phyloP scores from a whole-genome alignment of 345 rosid genomes.

The Aquilaria sinensis region DNA sequence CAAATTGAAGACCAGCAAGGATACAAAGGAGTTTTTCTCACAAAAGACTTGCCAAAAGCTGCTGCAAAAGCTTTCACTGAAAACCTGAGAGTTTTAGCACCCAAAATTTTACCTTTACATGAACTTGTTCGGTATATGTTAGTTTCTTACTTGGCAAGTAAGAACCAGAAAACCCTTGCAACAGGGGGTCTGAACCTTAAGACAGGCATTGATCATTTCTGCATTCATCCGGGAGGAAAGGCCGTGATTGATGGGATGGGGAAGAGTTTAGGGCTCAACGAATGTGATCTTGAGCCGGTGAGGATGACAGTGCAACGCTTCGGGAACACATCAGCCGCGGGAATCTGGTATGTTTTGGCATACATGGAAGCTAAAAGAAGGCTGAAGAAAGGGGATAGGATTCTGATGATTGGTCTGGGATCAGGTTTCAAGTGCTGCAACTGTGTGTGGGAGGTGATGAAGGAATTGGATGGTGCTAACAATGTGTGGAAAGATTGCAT shows the following conservation, averaged over 20 bases:
- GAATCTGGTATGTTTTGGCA: slow-evolving; percentile 78
- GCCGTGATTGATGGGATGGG: slow-evolving; percentile 81
- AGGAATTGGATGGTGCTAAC: slow-evolving; percentile 23
- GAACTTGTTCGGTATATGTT: slow-evolving; percentile 36
- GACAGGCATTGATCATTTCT: slow-evolving; percentile 70
- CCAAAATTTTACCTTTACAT: slow-evolving; percentile 45
- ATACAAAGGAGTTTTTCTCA: slow-evolving; percentile 41
- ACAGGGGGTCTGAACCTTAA: slow-evolving; percentile 42
- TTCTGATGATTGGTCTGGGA: slow-evolving; percentile 56
- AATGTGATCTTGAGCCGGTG: slow-evolving; percentile 69
- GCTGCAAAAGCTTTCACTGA: slow-evolving; percentile 48
- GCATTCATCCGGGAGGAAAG: slow-evolving; percentile 84
- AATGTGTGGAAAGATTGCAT: slow-evolving; percentile 62
- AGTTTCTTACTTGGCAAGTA: slow-evolving; percentile 11
- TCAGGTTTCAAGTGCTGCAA: slow-evolving; percentile 64
- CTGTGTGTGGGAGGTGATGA: slow-evolving; percentile 58
- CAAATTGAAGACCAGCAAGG: slow-evolving; percentile 57
- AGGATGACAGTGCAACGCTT: slow-evolving; percentile 78
- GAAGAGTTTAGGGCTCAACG: slow-evolving; percentile 39
- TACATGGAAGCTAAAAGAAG: slow-evolving; percentile 66
- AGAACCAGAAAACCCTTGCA: slow-evolving; percentile 12
- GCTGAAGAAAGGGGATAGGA: slow-evolving; percentile 36
- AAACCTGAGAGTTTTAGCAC: slow-evolving; percentile 49
- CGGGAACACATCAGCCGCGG: slow-evolving; percentile 84
- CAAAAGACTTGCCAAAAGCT: slow-evolving; percentile 41